Evolutionary conservation across 176 grass and related monocot genomes (phyloP), one percentile per base, ranked within the genome.

Genomic region (Otatea glauca): DNA sequence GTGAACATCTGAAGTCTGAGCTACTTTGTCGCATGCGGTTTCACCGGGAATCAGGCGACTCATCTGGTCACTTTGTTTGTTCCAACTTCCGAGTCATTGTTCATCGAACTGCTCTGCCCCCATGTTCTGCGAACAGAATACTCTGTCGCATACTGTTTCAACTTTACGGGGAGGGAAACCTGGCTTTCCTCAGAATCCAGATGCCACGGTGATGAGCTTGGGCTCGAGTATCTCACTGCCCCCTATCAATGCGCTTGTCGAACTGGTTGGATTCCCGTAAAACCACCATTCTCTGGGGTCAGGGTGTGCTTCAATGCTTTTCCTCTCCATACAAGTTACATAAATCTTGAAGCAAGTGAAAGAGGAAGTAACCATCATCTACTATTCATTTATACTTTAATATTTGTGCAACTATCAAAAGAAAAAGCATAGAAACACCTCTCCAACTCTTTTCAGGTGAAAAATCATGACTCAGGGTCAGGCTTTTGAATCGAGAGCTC

Each of bases 361-460:
- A n/a, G n/a, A n/a, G n/a, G n/a, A n/a, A n/a, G n/a, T n/a, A n/a
- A n/a, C n/a, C n/a, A n/a, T n/a, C n/a, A n/a, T n/a, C n/a, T n/a
- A n/a, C n/a, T n/a, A n/a, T n/a, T n/a, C n/a, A n/a, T n/a, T n/a
- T n/a, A n/a, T n/a, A n/a, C n/a, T n/a, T n/a, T n/a, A n/a, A n/a
- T n/a, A n/a, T n/a, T n/a, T n/a, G n/a, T n/a, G n/a, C n/a, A n/a
- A n/a, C n/a, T n/a, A n/a, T n/a, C n/a, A n/a, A n/a, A n/a, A n/a
- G n/a, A n/a, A n/a, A n/a, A n/a, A n/a, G n/a, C n/a, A n/a, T n/a
- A n/a, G n/a, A n/a, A n/a, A n/a, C n/a, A n/a, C n/a, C n/a, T n/a
- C n/a, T n/a, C n/a, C n/a, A n/a, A n/a, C n/a, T 10, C 25, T 18
- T 37, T 73, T 32, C 70, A 75, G 49, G 72, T 54, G 29, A 75